A percentile compares a stretch with the other conserved stretches of the same genome.
Evolutionary conservation across 2,329 filamentous ascomycete genomes (phyloP).

Genomic region (Huntiella moniliformis): DNA sequence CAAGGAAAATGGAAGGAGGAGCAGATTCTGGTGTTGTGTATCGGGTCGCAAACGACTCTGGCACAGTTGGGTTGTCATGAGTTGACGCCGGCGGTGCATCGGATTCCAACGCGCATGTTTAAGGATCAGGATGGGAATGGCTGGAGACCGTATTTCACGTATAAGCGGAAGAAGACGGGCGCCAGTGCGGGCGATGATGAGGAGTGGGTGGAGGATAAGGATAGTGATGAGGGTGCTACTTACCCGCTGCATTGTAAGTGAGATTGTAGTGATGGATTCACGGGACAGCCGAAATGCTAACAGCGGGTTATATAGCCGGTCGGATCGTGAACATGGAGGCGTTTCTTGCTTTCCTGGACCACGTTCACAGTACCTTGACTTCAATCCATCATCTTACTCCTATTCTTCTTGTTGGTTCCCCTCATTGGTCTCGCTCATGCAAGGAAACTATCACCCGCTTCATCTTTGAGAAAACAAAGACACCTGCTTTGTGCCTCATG

Average conservation of each 20-base stretch:
- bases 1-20: constrained; percentile 45
- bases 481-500: constrained; percentile 76
- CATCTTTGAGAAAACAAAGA: constrained; percentile 94
- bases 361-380: constrained; percentile 76
- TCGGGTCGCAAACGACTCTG: constrained; percentile 75
- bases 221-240: constrained; percentile 73
- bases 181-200: constrained; percentile 32
- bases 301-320: constrained; percentile 34
- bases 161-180: constrained; percentile 36
- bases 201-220: constrained; percentile 73
- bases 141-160: constrained; percentile 57
- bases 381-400: constrained; percentile 93
- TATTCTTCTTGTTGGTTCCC: constrained; percentile 75
- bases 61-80: constrained; percentile 81
- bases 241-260: constrained; percentile 54
- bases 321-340: constrained; percentile 79
- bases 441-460: constrained; percentile 80
- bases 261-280: background rate
- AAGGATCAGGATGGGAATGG: constrained; percentile 63
- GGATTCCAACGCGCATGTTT: constrained; percentile 89
- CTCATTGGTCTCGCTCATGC: constrained; percentile 76
- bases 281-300: background rate
- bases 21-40: constrained; percentile 52
- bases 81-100: constrained; percentile 74
- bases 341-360: constrained; percentile 81